Evolutionary conservation across 805 yeast genomes (phyloP).

Genomic region (Nakazawaea anatomiae): DNA sequence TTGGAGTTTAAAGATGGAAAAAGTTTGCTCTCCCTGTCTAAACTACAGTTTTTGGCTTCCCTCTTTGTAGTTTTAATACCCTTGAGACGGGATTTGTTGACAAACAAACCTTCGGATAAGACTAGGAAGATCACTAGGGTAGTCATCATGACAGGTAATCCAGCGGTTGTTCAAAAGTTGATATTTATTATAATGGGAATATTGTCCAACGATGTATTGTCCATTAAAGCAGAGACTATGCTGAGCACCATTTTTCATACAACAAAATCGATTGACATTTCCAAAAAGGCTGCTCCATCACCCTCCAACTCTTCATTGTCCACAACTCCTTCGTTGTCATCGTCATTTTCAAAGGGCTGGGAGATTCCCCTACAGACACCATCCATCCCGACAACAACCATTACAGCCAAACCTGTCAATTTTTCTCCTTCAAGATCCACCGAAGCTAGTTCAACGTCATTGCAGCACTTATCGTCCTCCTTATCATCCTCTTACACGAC

Average conservation of each 20-base stretch:
- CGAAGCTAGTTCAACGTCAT: conserved; percentile 27
- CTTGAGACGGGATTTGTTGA: conserved; percentile 26
- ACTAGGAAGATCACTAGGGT: conserved; percentile 31
- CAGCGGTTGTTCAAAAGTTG: conserved; percentile 49
- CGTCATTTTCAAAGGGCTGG: conserved; percentile 32
- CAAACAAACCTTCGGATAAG: conserved; percentile 25
- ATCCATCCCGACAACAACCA: conserved; percentile 15
- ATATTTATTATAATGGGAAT: conserved; percentile 47
- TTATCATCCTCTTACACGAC: conserved; percentile 33
- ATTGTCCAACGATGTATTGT: conserved; percentile 28
- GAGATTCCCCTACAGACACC: conserved; percentile 28
- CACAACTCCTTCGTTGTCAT: conserved; percentile 12
- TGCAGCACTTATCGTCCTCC: conserved; percentile 30
- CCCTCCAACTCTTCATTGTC: conserved; percentile 3
- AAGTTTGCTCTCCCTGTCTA: not conserved
- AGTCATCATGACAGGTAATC: conserved; percentile 50
- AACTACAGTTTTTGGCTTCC: conserved; percentile 37
- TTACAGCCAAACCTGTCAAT: conserved; percentile 4
- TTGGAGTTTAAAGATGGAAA: conserved; percentile 47
- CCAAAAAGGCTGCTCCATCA: conserved; percentile 9
- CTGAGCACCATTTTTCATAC: not conserved
- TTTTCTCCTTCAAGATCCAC: conserved; percentile 6
- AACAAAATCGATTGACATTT: conserved; percentile 18
- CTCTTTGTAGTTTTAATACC: conserved; percentile 41
- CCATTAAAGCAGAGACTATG: not conserved